These are phyloP conservation scores for Blepharisma undulans DNA, from an alignment of 169 alveolate genomes.

Conservation along the genomic window DNA sequence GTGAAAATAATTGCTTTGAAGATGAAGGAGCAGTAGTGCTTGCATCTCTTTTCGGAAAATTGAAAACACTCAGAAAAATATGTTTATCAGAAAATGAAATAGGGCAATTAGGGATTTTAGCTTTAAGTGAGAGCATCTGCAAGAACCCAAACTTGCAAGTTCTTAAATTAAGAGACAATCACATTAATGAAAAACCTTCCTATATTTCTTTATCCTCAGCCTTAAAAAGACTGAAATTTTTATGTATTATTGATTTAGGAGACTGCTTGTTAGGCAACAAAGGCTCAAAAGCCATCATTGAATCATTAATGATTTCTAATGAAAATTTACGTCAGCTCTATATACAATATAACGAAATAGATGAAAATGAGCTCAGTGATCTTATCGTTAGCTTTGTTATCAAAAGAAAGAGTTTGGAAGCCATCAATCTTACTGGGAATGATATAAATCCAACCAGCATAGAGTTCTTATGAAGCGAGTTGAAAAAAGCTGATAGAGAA, in stretches of 20 bases:
- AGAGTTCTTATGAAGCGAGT: background rate
- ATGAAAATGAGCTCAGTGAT: background rate
- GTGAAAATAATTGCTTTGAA: constrained; percentile 30
- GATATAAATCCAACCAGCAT: background rate
- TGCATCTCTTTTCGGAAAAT: background rate
- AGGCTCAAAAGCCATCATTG: background rate
- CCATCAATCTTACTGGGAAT: constrained; percentile 8
- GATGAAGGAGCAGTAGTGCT: constrained; percentile 12
- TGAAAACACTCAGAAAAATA: constrained; percentile 31
- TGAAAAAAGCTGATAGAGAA: background rate
- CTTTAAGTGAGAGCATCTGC: background rate
- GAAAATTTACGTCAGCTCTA: background rate
- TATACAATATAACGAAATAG: background rate
- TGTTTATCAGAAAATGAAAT: constrained; percentile 35
- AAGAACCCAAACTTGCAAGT: constrained; percentile 4
- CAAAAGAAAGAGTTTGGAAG: background rate
- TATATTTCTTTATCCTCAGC: background rate
- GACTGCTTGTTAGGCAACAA: constrained; percentile 32
- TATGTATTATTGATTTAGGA: background rate
- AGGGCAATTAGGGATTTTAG: constrained; percentile 3
- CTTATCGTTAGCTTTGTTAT: background rate
- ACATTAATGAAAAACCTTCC: background rate
- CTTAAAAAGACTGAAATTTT: background rate
- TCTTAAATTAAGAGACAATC: constrained; percentile 26
- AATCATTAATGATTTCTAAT: constrained; percentile 12